Conservation (phyloP, 2,329 filamentous ascomycete species). For the Parastagonospora avenae region DNA sequence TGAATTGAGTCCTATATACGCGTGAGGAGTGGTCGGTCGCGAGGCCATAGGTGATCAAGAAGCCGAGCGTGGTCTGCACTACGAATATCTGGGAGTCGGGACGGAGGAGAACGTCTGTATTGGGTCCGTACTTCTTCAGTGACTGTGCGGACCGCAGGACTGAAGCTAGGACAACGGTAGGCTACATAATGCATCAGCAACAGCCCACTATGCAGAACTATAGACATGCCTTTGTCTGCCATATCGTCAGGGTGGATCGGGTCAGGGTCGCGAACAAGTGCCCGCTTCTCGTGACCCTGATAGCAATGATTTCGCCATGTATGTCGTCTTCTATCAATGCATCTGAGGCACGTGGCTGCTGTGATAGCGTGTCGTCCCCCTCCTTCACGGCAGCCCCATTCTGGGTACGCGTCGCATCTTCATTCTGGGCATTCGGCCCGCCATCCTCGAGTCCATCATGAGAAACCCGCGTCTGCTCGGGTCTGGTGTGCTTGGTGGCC, state of each 20-base stretch:
- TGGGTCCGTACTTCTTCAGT: constrained; percentile 80
- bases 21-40: constrained; percentile 80
- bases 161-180: constrained; percentile 84
- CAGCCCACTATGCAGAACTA: constrained; percentile 12
- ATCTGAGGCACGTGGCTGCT: constrained; percentile 5
- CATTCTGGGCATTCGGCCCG: not conserved
- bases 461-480: constrained; percentile 61
- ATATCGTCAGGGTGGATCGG: constrained; percentile 82
- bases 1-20: constrained; percentile 84
- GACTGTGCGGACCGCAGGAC: constrained; percentile 83
- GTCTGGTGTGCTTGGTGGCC: constrained; percentile 69
- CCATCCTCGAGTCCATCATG: constrained; percentile 60
- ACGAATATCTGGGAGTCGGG: constrained; percentile 93
- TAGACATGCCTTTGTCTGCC: constrained; percentile 83
- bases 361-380: constrained; percentile 7
- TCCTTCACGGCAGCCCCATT: constrained; percentile 13
- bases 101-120: constrained; percentile 81
- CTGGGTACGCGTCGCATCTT: not conserved
- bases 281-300: constrained; percentile 78
- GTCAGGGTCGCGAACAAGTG: constrained; percentile 90
- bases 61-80: constrained; percentile 83
- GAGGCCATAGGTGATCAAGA: constrained; percentile 91
- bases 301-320: constrained; percentile 72
- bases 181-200: constrained; percentile 59
- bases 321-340: constrained; percentile 40